Evolutionary conservation across 805 yeast genomes (phyloP).

Genomic region (Deakozyma indianensis): DNA sequence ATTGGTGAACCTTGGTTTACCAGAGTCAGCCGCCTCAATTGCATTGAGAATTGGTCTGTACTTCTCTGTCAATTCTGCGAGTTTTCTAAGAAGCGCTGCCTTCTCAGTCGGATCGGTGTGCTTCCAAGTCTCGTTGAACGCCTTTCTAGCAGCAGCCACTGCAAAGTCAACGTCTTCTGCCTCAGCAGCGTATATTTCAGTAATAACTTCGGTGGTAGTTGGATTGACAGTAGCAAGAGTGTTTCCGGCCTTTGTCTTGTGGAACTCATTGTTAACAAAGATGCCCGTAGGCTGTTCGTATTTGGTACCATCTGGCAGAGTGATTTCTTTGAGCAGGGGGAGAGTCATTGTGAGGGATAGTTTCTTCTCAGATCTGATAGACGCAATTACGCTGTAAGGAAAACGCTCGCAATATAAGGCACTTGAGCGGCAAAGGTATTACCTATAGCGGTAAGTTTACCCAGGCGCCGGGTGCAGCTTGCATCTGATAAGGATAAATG

Average conservation of each 20-base stretch:
- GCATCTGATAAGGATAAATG: too few relatives aligned
- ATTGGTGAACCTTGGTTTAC: conserved; percentile 42
- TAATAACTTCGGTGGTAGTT: conserved; percentile 57
- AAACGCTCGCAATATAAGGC: neutral
- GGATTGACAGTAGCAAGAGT: conserved; percentile 55
- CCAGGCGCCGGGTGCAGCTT: too few relatives aligned
- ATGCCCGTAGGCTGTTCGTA: conserved; percentile 79
- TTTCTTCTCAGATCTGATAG: neutral
- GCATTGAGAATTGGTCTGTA: conserved; percentile 59
- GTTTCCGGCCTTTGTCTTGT: conserved; percentile 38
- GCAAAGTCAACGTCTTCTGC: conserved; percentile 74
- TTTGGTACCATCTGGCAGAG: conserved; percentile 15
- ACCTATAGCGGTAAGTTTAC: neutral
- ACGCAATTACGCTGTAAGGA: neutral
- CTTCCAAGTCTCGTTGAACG: conserved; percentile 59
- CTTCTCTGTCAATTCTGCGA: conserved; percentile 69
- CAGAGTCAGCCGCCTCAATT: conserved; percentile 81
- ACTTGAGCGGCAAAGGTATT: neutral
- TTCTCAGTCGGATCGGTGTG: conserved; percentile 54
- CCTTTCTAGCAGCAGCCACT: conserved; percentile 69
- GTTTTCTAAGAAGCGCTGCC: conserved; percentile 45
- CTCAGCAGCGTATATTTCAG: conserved; percentile 59
- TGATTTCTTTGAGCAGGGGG: conserved; percentile 11
- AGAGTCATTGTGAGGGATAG: conserved; percentile 6
- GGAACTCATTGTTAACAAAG: conserved; percentile 61